A percentile compares a stretch with the other conserved stretches of the same genome.
phyloP scores from a whole-genome alignment of 2,329 filamentous ascomycete genomes.

The Fusarium sp. region DNA sequence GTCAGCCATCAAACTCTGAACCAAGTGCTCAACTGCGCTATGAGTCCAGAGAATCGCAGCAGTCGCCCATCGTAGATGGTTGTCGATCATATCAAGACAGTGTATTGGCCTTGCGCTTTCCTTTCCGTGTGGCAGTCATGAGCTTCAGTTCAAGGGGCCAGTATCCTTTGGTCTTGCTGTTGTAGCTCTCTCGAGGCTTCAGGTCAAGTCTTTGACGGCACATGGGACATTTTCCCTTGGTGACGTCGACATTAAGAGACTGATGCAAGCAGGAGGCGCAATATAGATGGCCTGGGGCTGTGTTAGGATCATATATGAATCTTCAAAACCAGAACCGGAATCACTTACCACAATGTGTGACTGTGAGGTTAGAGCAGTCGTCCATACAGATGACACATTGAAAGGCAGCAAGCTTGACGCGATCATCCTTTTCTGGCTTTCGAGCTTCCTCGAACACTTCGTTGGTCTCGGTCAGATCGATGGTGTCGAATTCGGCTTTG shows the following conservation, averaged over 20 bases:
- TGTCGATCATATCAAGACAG: constrained; percentile 35
- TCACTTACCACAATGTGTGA: constrained; percentile 71
- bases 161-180: constrained; percentile 58
- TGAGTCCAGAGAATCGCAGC: not conserved
- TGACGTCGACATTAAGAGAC: constrained; percentile 63
- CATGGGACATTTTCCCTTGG: constrained; percentile 68
- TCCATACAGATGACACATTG: constrained; percentile 76
- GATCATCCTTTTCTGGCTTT: constrained; percentile 57
- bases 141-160: constrained; percentile 70
- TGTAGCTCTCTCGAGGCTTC: constrained; percentile 52
- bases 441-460: constrained; percentile 55
- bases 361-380: constrained; percentile 63
- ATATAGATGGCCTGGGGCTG: constrained; percentile 66
- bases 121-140: constrained; percentile 63
- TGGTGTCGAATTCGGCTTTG: constrained; percentile 41
- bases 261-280: constrained; percentile 69
- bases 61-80: not conserved
- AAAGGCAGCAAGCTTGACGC: constrained; percentile 62
- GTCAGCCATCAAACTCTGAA: not conserved
- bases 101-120: constrained; percentile 50
- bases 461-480: constrained; percentile 51
- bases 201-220: constrained; percentile 67
- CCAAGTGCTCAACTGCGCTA: not conserved
- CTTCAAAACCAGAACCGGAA: not conserved
- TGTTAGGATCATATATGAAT: constrained; percentile 21